Evolutionary conservation across 805 yeast species (phyloP).

Genomic region (Saturnispora kantuleensis): DNA sequence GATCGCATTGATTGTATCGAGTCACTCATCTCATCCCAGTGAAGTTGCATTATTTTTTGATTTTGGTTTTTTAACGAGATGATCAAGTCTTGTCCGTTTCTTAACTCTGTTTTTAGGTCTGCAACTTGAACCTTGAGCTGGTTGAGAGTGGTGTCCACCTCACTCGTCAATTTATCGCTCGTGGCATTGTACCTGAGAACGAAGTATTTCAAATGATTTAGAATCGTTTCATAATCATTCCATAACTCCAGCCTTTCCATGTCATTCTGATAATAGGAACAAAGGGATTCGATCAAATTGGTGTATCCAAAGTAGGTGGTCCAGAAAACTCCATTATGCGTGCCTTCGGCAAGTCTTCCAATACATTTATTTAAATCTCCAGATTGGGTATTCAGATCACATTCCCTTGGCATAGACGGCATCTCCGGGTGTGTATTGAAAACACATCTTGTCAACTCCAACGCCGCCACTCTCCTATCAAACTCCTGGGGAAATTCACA

Average conservation of each 20-base stretch:
- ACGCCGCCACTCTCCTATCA: conserved; percentile 8
- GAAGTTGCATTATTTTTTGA: no score
- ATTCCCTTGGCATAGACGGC: conserved; percentile 1
- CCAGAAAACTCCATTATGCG: conserved; percentile 11
- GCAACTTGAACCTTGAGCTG: not conserved
- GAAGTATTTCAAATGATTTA: not conserved
- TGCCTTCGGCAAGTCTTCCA: conserved; percentile 1
- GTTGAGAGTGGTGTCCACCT: no score
- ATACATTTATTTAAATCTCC: conserved; percentile 11
- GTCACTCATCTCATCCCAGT: no score
- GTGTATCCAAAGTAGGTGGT: conserved; percentile 18
- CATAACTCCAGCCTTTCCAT: conserved; percentile 1
- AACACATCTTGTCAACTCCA: conserved; percentile 14
- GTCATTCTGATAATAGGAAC: conserved; percentile 5
- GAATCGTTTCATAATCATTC: conserved; percentile 5
- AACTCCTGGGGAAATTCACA: not conserved
- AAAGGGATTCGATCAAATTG: conserved; percentile 9
- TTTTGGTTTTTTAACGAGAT: no score
- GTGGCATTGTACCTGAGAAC: not conserved
- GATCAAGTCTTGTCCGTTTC: no score
- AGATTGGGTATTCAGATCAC: not conserved
- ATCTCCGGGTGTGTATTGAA: conserved; percentile 6
- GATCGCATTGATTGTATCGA: no score
- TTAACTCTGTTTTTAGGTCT: not conserved
- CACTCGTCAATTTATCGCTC: not conserved